Base-by-base conservation (phyloP, 495 filamentous ascomycete genomes). In the Parathielavia hyrcaniae region DNA sequence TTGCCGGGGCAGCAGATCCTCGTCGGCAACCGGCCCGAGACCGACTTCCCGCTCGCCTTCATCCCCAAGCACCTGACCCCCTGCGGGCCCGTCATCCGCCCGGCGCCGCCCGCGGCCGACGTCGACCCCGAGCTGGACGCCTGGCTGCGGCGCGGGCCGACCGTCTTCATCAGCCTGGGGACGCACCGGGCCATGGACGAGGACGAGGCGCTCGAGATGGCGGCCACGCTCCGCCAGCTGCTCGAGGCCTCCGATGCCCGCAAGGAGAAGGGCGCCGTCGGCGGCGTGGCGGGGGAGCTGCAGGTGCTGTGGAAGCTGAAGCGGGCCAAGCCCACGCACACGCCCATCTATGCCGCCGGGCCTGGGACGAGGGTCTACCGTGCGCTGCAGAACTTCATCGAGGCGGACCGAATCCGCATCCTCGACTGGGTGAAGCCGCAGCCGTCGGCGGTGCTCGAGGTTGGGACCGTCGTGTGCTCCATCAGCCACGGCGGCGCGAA, bases 71-170 rank as follows among this genome's bases (percentile, higher is more conserved):
- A 78, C 45, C 66, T 80, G 22, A 58, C 74, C 12, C 61, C 72
- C 17, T 79, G 77, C 52, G 79, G 79, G 0, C 77, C 77, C 0
- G 80, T 82, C 34, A 61, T 79, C 8, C 70, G 75, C 0, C 61
- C 69, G 1, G 61, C 64, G 5, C 57, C 63, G 1, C 56, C 71
- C 0, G 64, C 80, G 0, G 43, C 63, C 30, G 64, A 67, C 1
- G 55, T 50, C 4, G 62, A 69, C 20, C 64, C 72, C 1, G 67
- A 69, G 19, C 62, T 76, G 38, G 65, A 56, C 0, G 30, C 26
- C 11, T 77, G 75, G 75, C 63, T 76, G 4, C 22, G 32, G 0
- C 51, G 23, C 40, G 61, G 63, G 0, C 72, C 69, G 23, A 76
- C 73, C 0, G 67, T 76, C 5, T 61, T 73, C 13, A 50, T 77